Percentiles rank a stretch among this genome's conserved stretches.
Conservation (phyloP, 2,329 filamentous ascomycete species). For the Fusarium hainanense region DNA sequence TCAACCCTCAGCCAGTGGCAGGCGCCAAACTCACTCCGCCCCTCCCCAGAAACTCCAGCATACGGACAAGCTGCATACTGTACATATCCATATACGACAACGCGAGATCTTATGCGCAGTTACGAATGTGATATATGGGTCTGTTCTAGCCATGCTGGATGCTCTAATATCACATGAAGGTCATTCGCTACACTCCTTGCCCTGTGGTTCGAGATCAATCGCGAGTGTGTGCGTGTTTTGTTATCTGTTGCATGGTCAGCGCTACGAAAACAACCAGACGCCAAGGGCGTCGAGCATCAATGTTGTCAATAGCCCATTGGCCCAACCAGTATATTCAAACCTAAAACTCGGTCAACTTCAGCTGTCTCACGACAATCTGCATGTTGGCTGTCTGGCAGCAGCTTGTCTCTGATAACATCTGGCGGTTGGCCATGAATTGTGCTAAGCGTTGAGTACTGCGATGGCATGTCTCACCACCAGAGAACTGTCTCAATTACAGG, state of each 20-base stretch:
- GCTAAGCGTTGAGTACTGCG: conserved; percentile 20
- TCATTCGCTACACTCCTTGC: not conserved
- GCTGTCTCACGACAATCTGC: conserved; percentile 14
- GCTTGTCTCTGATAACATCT: conserved; percentile 10
- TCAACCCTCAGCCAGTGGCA: conserved; percentile 26
- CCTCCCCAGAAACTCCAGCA: conserved; percentile 14
- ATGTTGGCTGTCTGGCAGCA: conserved; percentile 28
- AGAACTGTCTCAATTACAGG: conserved; percentile 15
- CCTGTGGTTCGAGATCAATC: not conserved
- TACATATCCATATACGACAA: not conserved
- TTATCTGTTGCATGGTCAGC: not conserved
- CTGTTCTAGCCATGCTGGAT: not conserved
- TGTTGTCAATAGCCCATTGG: conserved; percentile 15
- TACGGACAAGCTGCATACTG: not conserved
- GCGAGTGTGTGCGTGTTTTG: not conserved
- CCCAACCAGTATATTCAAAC: not conserved
- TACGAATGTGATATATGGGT: not conserved
- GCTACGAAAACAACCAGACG: not conserved
- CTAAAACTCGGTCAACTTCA: not conserved
- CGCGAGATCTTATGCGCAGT: not conserved
- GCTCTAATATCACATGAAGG: not conserved
- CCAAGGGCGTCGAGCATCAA: not conserved
- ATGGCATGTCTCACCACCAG: conserved; percentile 29
- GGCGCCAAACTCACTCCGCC: conserved; percentile 16
- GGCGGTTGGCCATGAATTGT: not conserved